phyloP scores from a whole-genome alignment of 768 basidiomycete species.

The Rhizopogon salebrosus region DNA sequence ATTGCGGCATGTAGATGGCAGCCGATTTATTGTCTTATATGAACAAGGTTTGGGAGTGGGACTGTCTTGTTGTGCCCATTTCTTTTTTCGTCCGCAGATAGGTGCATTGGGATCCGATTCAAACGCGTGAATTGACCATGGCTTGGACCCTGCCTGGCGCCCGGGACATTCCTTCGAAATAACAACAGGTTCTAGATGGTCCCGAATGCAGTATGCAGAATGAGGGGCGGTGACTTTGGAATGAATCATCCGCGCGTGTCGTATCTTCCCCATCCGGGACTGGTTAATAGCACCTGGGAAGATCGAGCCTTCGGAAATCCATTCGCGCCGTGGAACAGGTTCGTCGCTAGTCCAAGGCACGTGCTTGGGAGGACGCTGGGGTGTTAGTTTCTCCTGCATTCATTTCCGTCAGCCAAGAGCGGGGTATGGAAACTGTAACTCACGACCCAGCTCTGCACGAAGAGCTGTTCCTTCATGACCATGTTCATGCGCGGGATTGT shows the following conservation, averaged over 20 bases:
- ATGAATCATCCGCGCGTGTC: background rate
- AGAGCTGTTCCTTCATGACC: conserved; percentile 30
- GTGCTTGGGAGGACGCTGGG: conserved; percentile 21
- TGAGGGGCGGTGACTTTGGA: background rate
- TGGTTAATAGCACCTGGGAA: conserved; percentile 15
- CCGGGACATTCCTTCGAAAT: background rate
- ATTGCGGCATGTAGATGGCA: background rate
- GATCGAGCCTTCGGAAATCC: conserved; percentile 28
- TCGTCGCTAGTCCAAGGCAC: conserved; percentile 24
- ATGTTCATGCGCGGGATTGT: conserved; percentile 31
- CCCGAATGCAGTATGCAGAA: background rate
- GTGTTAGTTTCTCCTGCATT: conserved; percentile 15
- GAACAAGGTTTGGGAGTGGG: background rate
- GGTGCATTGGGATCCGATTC: background rate
- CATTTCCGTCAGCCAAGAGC: conserved; percentile 6
- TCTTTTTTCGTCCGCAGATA: background rate
- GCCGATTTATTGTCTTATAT: background rate
- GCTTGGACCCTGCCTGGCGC: background rate
- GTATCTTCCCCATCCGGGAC: conserved; percentile 2
- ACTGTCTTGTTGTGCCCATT: background rate
- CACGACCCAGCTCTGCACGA: conserved; percentile 30
- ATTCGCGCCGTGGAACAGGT: conserved; percentile 14
- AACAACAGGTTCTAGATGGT: background rate
- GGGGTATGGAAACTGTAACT: conserved; percentile 8
- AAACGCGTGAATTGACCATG: background rate